phyloP scores from a whole-genome alignment of 345 rosid genomes.

The Eucalyptus fibrosa region DNA sequence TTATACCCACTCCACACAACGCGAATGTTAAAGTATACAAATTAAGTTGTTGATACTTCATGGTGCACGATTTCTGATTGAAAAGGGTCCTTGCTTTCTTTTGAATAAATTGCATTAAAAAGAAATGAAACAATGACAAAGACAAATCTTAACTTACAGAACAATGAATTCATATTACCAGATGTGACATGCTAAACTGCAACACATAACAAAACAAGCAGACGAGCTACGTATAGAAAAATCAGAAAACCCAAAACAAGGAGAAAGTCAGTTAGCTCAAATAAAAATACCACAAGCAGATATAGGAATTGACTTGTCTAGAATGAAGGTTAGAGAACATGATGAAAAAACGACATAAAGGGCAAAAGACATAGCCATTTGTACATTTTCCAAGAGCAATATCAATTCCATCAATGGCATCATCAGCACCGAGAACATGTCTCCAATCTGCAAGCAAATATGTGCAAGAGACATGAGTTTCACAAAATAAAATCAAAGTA shows the following conservation, averaged over 20 bases:
- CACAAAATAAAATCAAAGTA: not conserved
- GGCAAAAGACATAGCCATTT: not conserved
- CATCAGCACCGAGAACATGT: constrained; percentile 67
- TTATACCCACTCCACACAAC: not conserved
- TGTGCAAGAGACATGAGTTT: not conserved
- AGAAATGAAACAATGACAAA: not conserved
- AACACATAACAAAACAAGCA: not conserved
- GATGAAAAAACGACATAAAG: not conserved
- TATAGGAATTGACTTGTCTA: not conserved
- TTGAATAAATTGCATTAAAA: not conserved
- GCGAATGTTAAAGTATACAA: not conserved
- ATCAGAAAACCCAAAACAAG: not conserved
- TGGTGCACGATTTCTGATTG: not conserved
- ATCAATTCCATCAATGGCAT: constrained; percentile 60
- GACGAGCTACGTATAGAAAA: not conserved
- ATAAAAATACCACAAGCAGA: not conserved
- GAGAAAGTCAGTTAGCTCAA: not conserved
- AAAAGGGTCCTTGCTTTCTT: not conserved
- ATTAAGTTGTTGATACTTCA: not conserved
- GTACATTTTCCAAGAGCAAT: constrained; percentile 84
- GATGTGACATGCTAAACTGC: not conserved
- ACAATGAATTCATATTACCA: not conserved
- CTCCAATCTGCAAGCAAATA: constrained; percentile 70
- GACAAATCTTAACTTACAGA: not conserved
- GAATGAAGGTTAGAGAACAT: not conserved